Evolutionary conservation across 2,329 filamentous ascomycete species (phyloP).

Genomic region (Colletotrichum destructivum): DNA sequence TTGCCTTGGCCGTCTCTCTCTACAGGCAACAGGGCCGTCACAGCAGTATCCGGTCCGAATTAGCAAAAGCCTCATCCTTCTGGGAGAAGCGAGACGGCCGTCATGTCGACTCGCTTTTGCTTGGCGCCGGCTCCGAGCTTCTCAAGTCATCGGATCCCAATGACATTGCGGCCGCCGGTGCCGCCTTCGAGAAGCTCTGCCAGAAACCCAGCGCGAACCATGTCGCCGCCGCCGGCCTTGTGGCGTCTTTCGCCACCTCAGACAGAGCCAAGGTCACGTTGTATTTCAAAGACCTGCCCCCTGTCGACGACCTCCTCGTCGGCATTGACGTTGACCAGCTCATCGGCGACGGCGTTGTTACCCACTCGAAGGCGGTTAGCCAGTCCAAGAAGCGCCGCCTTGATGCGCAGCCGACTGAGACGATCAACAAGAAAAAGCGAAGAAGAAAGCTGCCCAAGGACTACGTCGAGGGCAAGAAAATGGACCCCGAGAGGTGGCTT

Average conservation of each 20-base stretch:
- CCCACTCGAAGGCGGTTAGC: constrained; percentile 58
- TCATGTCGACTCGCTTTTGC: constrained; percentile 75
- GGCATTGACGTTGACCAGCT: constrained; percentile 75
- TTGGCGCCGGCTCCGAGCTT: constrained; percentile 86
- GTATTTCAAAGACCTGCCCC: constrained; percentile 71
- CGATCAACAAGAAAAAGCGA: constrained; percentile 62
- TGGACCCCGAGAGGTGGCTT: constrained; percentile 94
- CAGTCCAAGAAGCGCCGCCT: constrained; percentile 64
- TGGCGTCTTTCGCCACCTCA: constrained; percentile 82
- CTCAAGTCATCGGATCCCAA: constrained; percentile 80
- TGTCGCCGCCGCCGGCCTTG: constrained; percentile 83
- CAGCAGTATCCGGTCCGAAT: constrained; percentile 78
- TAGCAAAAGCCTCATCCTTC: constrained; percentile 84
- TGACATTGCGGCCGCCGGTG: constrained; percentile 79
- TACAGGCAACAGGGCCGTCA: constrained; percentile 84
- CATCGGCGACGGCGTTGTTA: constrained; percentile 76
- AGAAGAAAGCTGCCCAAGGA: constrained; percentile 78
- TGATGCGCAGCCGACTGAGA: constrained; percentile 47
- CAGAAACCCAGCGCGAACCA: constrained; percentile 76
- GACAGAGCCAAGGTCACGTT: constrained; percentile 70
- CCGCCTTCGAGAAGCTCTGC: constrained; percentile 84
- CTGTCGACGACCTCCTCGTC: constrained; percentile 73
- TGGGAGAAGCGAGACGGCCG: constrained; percentile 76
- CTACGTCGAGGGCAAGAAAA: constrained; percentile 82
- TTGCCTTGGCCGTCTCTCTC: constrained; percentile 84